phyloP scores from a whole-genome alignment of 192 early-diverging fungal species.

The Spizellomyces sp. region DNA sequence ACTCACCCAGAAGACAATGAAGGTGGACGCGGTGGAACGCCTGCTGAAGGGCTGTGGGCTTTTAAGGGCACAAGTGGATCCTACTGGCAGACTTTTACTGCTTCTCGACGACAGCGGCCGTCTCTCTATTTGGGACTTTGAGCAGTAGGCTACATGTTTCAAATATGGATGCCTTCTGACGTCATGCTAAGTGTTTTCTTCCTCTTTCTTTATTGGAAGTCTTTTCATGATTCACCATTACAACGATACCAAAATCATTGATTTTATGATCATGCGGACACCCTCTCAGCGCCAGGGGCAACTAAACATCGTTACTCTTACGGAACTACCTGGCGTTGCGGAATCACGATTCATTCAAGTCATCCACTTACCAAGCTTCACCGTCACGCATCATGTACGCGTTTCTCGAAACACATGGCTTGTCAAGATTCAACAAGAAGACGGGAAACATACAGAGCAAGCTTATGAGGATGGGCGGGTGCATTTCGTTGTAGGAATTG shows the following conservation, averaged over 20 bases:
- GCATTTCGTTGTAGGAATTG: background rate
- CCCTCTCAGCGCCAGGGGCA: background rate
- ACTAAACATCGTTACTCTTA: constrained; percentile 24
- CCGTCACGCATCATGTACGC: too few relatives aligned
- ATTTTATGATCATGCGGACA: background rate
- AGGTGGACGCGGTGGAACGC: constrained; percentile 21
- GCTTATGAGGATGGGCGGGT: background rate
- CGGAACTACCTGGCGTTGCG: background rate
- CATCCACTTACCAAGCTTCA: too few relatives aligned
- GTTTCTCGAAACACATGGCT: constrained; percentile 20
- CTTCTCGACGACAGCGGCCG: constrained; percentile 25
- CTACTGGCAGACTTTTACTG: constrained; percentile 18
- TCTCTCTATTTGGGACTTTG: constrained; percentile 38
- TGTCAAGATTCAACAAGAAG: constrained; percentile 17
- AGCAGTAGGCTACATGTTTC: constrained; percentile 9
- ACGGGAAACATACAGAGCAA: constrained; percentile 13
- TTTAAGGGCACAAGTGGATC: constrained; percentile 26
- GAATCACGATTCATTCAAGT: too few relatives aligned
- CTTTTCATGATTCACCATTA: constrained; percentile 7
- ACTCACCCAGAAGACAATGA: constrained; percentile 6
- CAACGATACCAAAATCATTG: constrained; percentile 12
- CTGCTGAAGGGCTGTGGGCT: constrained; percentile 14
- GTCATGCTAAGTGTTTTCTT: background rate
- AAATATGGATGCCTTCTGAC: too few relatives aligned
- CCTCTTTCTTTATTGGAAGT: background rate